phyloP scores from a whole-genome alignment of 2,329 filamentous ascomycete species.

The Gaeumannomyces sp. region DNA sequence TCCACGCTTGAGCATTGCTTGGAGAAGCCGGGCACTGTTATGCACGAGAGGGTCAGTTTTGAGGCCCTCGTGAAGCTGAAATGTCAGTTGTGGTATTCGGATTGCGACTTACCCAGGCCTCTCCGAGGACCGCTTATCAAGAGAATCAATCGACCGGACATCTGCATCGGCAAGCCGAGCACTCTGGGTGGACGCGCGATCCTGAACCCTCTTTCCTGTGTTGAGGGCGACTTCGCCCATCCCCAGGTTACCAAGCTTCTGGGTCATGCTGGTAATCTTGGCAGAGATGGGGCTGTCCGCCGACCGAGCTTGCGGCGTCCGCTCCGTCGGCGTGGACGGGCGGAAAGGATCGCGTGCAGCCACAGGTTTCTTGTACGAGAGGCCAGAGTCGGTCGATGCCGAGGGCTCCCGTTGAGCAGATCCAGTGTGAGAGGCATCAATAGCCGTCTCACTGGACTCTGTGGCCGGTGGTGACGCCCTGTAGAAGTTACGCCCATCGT shows the following conservation, averaged over 20 bases:
- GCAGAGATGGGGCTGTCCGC: conserved; percentile 2
- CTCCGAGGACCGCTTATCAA: conserved; percentile 7
- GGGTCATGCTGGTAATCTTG: conserved; percentile 5
- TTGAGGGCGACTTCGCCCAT: background rate
- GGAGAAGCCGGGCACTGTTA: conserved; percentile 36
- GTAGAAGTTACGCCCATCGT: conserved; percentile 60
- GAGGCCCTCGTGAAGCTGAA: background rate
- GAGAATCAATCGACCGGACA: conserved; percentile 6
- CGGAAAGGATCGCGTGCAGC: conserved; percentile 7
- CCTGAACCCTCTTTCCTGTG: conserved; percentile 3
- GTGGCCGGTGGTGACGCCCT: conserved; percentile 40
- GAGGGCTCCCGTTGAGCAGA: background rate
- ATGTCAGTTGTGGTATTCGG: too few species aligned
- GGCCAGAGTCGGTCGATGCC: conserved; percentile 3
- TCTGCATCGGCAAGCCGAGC: conserved; percentile 1
- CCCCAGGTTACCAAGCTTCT: background rate
- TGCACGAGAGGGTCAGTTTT: background rate
- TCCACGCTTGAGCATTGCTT: conserved; percentile 43
- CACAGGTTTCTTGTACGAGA: conserved; percentile 1
- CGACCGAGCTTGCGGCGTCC: background rate
- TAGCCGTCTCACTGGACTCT: conserved; percentile 7
- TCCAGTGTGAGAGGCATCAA: background rate
- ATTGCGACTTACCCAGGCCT: conserved; percentile 5
- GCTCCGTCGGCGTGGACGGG: conserved; percentile 8
- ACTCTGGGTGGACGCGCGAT: background rate